phyloP scores from a whole-genome alignment of 164 flowering plant species.

The Chloranthus sessilifolius region DNA sequence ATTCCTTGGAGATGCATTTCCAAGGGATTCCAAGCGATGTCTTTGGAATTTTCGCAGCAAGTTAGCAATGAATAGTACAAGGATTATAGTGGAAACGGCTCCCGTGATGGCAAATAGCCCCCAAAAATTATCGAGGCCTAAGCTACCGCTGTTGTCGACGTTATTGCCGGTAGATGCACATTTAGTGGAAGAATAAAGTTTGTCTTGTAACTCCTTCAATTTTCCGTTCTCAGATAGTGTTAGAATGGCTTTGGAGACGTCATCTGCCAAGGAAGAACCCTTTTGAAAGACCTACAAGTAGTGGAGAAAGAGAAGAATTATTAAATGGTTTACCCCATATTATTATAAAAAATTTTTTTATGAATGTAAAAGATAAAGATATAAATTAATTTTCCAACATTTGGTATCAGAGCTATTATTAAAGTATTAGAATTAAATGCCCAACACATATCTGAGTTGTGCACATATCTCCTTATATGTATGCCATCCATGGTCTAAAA shows the following conservation, averaged over 20 bases:
- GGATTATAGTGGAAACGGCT: conserved; percentile 8
- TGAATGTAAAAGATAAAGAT: no score
- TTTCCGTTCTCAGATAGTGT: conserved; percentile 12
- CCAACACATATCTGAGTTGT: no score
- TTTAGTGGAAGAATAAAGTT: neutral
- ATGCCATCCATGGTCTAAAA: no score
- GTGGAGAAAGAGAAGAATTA: neutral
- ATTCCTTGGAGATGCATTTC: neutral
- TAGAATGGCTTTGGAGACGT: conserved; percentile 12
- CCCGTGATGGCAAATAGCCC: conserved; percentile 16
- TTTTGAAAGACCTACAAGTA: conserved; percentile 17
- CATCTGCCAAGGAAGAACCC: conserved; percentile 11
- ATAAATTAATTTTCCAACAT: no score
- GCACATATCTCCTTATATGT: no score
- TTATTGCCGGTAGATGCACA: neutral
- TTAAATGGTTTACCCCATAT: neutral
- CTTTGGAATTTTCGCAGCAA: neutral
- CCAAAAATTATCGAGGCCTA: conserved; percentile 15
- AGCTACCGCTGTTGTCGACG: conserved; percentile 9
- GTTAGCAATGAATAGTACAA: neutral
- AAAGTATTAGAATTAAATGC: neutral
- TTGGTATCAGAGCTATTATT: no score
- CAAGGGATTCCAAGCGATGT: neutral
- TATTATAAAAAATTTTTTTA: no score
- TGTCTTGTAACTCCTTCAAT: conserved; percentile 7